Evolutionary conservation across 1,284 basidiomycete genomes (phyloP), one percentile per base, ranked within the genome.

Genomic region (Cryptococcus depauperatus): DNA sequence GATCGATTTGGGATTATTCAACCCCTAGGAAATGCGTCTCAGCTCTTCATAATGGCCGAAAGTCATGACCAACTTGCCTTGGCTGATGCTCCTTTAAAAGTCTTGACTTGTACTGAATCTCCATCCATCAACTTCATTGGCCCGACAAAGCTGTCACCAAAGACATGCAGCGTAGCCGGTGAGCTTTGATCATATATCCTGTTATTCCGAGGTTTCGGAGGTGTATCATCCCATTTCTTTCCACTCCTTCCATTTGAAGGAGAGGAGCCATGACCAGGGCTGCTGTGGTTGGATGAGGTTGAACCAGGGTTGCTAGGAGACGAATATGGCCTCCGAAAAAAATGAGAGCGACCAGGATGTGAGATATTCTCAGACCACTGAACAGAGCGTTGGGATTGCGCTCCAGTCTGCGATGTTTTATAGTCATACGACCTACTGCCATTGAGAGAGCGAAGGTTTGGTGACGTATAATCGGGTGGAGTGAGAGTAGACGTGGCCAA

Each of bases 1-100:
- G 26, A 64, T 55, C 8, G 66, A 69, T 16, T 61, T 62, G n/a
- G 66, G 65, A 35, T 69, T 69, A 43, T 66, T 64, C 32, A 69
- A 44, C 16, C 66, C 66, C 64, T 68, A 32, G n/a, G 3, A 19
- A n/a, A n/a, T n/a, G n/a, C 4, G 2, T 22, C 39, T 46, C 32
- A 35, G 18, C 38, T n/a, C n/a, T n/a, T n/a, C n/a, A n/a, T n/a
- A n/a, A n/a, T n/a, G n/a, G n/a, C 14, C 14, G 13, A 41, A 18
- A 16, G 10, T 32, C n/a, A 35, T 41, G 48, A 48, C 29, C 10
- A 10, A 35, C 59, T 37, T 28, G 63, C 66, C 58, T 69, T 67
- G n/a, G 66, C 66, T 11, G 62, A 63, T 32, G 64, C 57, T 5
- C 66, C 66, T 45, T 69, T 69, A 54, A 61, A 69, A 13, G 61